Percentiles rank a stretch among this genome's conserved stretches.
Evolutionary conservation across 768 basidiomycete genomes (phyloP).

Genomic region (Leccinum sublutescens): DNA sequence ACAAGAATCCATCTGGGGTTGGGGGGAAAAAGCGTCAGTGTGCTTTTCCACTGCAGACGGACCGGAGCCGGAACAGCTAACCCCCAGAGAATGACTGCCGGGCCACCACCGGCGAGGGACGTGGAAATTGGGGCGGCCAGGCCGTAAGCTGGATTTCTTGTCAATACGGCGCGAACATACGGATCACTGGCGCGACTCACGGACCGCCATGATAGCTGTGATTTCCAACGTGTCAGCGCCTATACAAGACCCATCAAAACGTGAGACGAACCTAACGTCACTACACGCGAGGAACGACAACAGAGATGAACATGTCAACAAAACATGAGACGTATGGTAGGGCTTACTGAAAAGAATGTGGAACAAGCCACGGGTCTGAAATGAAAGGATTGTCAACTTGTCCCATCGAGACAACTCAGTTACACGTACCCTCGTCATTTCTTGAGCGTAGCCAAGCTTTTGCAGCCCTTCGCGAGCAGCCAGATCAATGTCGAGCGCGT

Average conservation of each 20-base stretch:
- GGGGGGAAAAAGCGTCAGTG: neutral
- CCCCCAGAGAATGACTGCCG: conserved; percentile 61
- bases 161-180: conserved; percentile 1
- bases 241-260: neutral
- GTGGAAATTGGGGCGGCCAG: conserved; percentile 58
- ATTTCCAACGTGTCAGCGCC: conserved; percentile 3
- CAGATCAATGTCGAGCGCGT: conserved; percentile 20
- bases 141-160: conserved; percentile 44
- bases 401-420: neutral
- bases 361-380: conserved; percentile 47
- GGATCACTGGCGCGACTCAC: conserved; percentile 37
- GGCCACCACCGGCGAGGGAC: conserved; percentile 52
- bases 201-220: conserved; percentile 60
- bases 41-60: neutral
- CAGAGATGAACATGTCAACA: neutral
- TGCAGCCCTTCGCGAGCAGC: conserved; percentile 39
- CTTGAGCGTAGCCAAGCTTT: conserved; percentile 55
- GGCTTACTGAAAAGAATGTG: conserved; percentile 55
- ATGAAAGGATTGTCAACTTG: neutral
- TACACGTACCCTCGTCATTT: conserved; percentile 46
- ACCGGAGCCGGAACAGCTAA: conserved; percentile 16
- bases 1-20: conserved; percentile 50
- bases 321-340: neutral
- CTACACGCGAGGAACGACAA: conserved; percentile 23
- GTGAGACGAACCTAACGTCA: conserved; percentile 44